Evolutionary conservation across 2,329 filamentous ascomycete species (phyloP).

Genomic region (Fusarium anguioides): DNA sequence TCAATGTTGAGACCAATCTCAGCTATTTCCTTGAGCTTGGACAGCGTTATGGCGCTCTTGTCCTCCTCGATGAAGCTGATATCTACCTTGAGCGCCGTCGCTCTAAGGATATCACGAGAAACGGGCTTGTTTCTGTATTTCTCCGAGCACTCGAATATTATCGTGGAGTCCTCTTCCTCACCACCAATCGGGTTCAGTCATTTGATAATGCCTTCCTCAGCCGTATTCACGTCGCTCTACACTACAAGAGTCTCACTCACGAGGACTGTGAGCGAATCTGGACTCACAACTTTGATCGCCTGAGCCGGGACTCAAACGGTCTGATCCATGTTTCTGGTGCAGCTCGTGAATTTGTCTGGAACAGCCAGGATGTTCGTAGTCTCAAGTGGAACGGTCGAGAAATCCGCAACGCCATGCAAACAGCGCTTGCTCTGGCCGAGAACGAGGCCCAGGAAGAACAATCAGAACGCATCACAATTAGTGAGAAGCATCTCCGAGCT

Average conservation of each 20-base stretch:
- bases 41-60: conserved; percentile 61
- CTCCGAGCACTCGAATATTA: conserved; percentile 64
- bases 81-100: conserved; percentile 67
- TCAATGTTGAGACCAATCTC: conserved; percentile 56
- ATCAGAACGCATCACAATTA: conserved; percentile 45
- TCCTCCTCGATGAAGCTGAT: conserved; percentile 70
- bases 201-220: conserved; percentile 62
- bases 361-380: conserved; percentile 50
- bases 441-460: conserved; percentile 53
- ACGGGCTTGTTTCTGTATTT: conserved; percentile 62
- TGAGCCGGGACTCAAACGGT: conserved; percentile 55
- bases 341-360: conserved; percentile 55
- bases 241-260: conserved; percentile 56
- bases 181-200: conserved; percentile 60
- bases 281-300: conserved; percentile 58
- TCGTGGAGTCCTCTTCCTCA: conserved; percentile 62
- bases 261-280: conserved; percentile 59
- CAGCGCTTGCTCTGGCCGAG: conserved; percentile 58
- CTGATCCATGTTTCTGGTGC: conserved; percentile 53
- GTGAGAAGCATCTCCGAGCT: conserved; percentile 49
- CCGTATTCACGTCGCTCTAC: conserved; percentile 61
- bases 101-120: conserved; percentile 56
- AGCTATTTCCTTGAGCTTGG: conserved; percentile 61
- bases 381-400: conserved; percentile 58
- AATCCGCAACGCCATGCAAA: conserved; percentile 59